A percentile compares a stretch with the other conserved stretches of the same genome.
These are phyloP conservation scores for Phytophthora hybrid DNA, from an alignment of 352 stramenopile species.

Conservation along the genomic window DNA sequence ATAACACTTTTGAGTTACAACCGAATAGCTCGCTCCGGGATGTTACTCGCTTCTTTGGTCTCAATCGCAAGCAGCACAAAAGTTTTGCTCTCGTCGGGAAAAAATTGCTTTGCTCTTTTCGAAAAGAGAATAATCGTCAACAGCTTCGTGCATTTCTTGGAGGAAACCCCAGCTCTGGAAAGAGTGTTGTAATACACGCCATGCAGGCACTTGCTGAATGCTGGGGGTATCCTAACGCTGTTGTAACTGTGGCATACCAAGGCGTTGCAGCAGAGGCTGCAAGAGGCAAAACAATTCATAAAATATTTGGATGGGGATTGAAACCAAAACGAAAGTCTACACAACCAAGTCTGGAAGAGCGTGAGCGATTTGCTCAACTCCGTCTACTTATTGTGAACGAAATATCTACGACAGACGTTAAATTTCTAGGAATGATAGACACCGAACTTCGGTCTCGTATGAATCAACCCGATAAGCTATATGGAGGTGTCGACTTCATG, in stretches of 20 bases:
- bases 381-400: constrained; percentile 6
- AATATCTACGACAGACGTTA: constrained; percentile 13
- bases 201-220: not conserved
- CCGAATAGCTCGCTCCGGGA: not conserved
- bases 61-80: constrained; percentile 12
- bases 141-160: constrained; percentile 16
- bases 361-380: constrained; percentile 8
- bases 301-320: constrained; percentile 12
- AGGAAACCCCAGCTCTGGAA: constrained; percentile 1
- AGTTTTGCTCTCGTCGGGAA: not conserved
- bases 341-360: not conserved
- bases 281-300: constrained; percentile 5
- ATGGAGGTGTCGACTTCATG: no score
- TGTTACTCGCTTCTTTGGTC: constrained; percentile 3
- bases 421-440: not conserved
- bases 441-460: no score
- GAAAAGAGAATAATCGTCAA: not conserved
- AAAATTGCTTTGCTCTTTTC: not conserved
- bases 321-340: not conserved
- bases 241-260: constrained; percentile 3
- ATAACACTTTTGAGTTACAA: no score
- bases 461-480: no score
- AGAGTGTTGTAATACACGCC: not conserved
- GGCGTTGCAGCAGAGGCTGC: constrained; percentile 4
- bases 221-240: constrained; percentile 11